Evolutionary conservation across 2,329 filamentous ascomycete genomes (phyloP).

Genomic region (Tolypocladium paradoxum): DNA sequence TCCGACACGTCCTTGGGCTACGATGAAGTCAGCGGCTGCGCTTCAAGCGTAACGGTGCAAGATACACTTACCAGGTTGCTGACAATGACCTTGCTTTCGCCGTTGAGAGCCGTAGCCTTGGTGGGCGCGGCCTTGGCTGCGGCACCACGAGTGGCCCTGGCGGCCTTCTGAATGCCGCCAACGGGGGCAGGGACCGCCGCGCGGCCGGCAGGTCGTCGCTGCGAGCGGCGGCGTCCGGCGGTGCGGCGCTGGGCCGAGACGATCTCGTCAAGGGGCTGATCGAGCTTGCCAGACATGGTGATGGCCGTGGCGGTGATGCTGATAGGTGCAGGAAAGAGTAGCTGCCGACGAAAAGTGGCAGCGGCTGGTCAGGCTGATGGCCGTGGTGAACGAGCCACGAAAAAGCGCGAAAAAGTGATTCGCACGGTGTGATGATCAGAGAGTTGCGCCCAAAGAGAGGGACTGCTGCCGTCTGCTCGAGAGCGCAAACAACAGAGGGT

Average conservation of each 20-base stretch:
- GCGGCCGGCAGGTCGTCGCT: conserved; percentile 40
- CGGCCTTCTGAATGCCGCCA: conserved; percentile 76
- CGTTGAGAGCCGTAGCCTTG: conserved; percentile 48
- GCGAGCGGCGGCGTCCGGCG: conserved; percentile 41
- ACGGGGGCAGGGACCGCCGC: conserved; percentile 57
- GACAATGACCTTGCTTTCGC: conserved; percentile 94
- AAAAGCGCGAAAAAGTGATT: not conserved
- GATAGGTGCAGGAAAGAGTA: not conserved
- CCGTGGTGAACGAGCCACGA: not conserved
- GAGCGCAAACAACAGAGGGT: not conserved
- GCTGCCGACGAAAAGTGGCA: not conserved
- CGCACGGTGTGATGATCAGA: not conserved
- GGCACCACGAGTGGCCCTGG: conserved; percentile 48
- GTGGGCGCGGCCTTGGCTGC: conserved; percentile 52
- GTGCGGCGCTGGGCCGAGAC: conserved; percentile 62
- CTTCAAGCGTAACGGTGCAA: not conserved
- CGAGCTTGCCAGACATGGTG: conserved; percentile 88
- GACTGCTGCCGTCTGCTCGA: not conserved
- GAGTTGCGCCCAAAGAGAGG: not conserved
- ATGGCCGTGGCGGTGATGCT: conserved; percentile 14
- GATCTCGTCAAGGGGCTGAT: conserved; percentile 96
- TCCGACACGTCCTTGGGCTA: conserved; percentile 96
- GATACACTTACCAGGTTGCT: conserved; percentile 77
- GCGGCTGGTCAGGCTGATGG: not conserved
- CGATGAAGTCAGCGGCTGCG: not conserved